Percentiles rank a stretch among this genome's conserved stretches.
These are phyloP conservation scores for Phyllosticta citriasiana DNA, from an alignment of 2,329 filamentous ascomycete genomes.

Conservation along the genomic window DNA sequence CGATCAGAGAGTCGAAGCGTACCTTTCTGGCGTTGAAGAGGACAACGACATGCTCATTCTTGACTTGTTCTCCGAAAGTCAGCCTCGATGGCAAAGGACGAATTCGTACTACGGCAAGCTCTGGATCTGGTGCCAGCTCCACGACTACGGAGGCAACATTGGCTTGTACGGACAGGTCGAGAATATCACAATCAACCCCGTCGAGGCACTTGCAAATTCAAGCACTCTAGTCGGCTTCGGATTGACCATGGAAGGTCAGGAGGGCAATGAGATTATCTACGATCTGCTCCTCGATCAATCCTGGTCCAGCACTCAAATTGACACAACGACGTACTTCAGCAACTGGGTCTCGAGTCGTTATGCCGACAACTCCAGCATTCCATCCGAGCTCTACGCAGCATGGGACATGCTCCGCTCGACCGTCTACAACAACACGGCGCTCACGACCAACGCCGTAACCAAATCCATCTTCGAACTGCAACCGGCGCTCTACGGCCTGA, in stretches of 20 bases:
- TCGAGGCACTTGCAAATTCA: constrained; percentile 34
- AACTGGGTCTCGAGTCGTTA: constrained; percentile 39
- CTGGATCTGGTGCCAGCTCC: constrained; percentile 46
- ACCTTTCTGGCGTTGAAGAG: constrained; percentile 35
- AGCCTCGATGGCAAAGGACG: constrained; percentile 43
- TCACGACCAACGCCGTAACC: constrained; percentile 30
- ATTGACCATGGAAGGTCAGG: constrained; percentile 41
- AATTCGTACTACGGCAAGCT: constrained; percentile 42
- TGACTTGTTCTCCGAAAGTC: constrained; percentile 41
- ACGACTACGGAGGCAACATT: constrained; percentile 41
- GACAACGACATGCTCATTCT: constrained; percentile 41
- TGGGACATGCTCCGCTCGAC: constrained; percentile 38
- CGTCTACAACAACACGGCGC: constrained; percentile 41
- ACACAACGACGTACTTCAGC: constrained; percentile 37
- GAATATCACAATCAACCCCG: constrained; percentile 38
- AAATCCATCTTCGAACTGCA: constrained; percentile 39
- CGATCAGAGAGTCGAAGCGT: constrained; percentile 37
- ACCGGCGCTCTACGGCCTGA: constrained; percentile 33
- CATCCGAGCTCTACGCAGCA: constrained; percentile 28
- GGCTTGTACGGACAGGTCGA: constrained; percentile 42
- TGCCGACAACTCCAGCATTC: constrained; percentile 7
- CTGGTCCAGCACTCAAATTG: constrained; percentile 36
- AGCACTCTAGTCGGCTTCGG: constrained; percentile 39
- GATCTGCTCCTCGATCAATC: constrained; percentile 42
- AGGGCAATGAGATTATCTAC: constrained; percentile 45